Conservation (phyloP, 345 rosid genomes). For the Citrus trifoliata region DNA sequence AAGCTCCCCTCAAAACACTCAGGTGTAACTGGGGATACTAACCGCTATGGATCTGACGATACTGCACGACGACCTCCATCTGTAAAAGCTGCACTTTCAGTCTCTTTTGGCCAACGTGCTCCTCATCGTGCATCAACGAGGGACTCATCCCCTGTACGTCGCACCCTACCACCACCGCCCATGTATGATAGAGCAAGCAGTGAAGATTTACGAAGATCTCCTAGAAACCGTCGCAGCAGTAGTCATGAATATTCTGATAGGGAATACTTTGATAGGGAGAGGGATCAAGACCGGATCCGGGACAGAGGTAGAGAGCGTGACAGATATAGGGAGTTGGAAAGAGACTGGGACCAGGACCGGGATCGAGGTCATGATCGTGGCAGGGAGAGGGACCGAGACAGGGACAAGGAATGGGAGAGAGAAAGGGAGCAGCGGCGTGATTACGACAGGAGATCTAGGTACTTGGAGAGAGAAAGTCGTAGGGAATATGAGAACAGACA, state of each 20-base stretch:
- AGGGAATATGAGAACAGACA: constrained; percentile 32
- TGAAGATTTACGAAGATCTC: constrained; percentile 59
- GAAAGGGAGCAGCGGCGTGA: constrained; percentile 37
- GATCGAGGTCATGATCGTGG: constrained; percentile 12
- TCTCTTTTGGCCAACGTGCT: constrained; percentile 99
- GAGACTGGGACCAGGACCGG: constrained; percentile 19
- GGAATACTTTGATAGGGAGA: constrained; percentile 40
- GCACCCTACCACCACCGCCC: constrained; percentile 68
- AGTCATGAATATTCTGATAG: constrained; percentile 70
- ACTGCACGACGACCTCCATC: constrained; percentile 98
- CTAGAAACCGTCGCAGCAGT: constrained; percentile 50
- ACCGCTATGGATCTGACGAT: constrained; percentile 84
- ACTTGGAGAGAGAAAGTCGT: constrained; percentile 39
- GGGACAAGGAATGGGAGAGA: constrained; percentile 29
- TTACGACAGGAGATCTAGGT: constrained; percentile 46
- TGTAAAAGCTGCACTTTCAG: constrained; percentile 98
- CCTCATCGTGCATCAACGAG: constrained; percentile 99
- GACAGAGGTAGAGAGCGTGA: constrained; percentile 33
- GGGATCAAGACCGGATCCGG: constrained; percentile 20
- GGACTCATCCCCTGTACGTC: constrained; percentile 95
- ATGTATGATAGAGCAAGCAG: constrained; percentile 47
- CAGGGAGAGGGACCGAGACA: constrained; percentile 24
- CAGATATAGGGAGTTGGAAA: constrained; percentile 23
- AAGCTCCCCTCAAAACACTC: constrained; percentile 74
- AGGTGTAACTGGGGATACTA: constrained; percentile 80